Evolutionary conservation across 2,329 filamentous ascomycete genomes (phyloP), one percentile per base, ranked within the genome.

Genomic region (Neospermospora avenae): DNA sequence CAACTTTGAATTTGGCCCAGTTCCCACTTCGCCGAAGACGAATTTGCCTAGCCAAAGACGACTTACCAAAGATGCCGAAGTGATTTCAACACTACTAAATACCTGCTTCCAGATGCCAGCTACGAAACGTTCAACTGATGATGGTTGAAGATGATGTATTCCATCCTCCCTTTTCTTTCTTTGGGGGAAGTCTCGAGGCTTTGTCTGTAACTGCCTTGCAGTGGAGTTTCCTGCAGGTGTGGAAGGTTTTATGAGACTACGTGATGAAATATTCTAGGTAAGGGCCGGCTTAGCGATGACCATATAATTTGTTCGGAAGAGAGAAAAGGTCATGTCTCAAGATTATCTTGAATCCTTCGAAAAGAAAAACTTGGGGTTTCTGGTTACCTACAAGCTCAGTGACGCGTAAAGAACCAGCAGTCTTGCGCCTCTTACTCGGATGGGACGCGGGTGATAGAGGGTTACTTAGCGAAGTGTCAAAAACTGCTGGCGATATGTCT

Each of bases 91-190:
- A 10, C 45, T 57, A 10, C 34, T 57, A 24, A 49, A 57, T n/a
- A 57, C 22, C 34, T 57, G 55, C 18, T 57, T 57, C 55, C 55
- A 57, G 18, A 57, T 16, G 3, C 55, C 55, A n/a, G 55, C 18
- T 14, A 51, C 24, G 10, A 57, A 51, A 16, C 34, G 24, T 16
- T 57, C 55, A 28, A 42, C 45, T 3, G 55, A 57, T 25, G 44
- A 41, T 25, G 55, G 55, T 37, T 57, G 55, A 18, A 57, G 39
- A 16, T 51, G 42, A 34, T 57, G 55, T 16, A 57, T 22, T 4
- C 34, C 55, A 45, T 57, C 28, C 11, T 57, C 55, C 22, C 18
- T 57, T 34, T 51, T 48, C 25, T 57, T 57, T 14, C 55, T 42
- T 41, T 57, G 55, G 11, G 55, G 55, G 14, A 57, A 57, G 28